Base-by-base conservation (phyloP, 345 rosid genomes). In the Hirschfeldia incana region DNA sequence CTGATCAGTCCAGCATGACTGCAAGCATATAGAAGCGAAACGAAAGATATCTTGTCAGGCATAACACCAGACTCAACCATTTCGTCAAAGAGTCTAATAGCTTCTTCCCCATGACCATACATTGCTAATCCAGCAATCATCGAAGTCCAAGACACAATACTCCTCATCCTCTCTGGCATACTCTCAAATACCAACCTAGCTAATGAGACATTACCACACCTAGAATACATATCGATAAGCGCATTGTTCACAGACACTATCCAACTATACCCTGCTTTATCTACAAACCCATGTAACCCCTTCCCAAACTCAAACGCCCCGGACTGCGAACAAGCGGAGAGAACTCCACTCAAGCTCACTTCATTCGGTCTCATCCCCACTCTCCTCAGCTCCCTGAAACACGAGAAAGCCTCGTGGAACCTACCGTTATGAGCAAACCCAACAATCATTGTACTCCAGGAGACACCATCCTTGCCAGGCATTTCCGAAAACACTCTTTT, bases 401-500 rank as follows among this genome's bases (percentile, higher is more conserved):
- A 81, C 53, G 60, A 76, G 74, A 87, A 85, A 65, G 86, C 85
- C 74, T 86, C 83, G 28, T 69, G 65, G 36, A 85, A 87, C 36
- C 65, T 72, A 27, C 86, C 93, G 69, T 67, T 84, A 60, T 84
- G 89, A 49, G 88, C 78, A 82, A 84, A 76, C 55, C 86, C 89
- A 72, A 75, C 85, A 80, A 89, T 84, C 85, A 87, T 79, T 15
- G 89, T 89, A 29, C 93, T 89, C 88, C 91, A 89, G 1, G 93
- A 89, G 17, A 89, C 87, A 74, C 74, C 87, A 81, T 89, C 89
- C 73, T 67, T 86, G 44, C 64, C 42, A 11, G 82, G 78, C 88
- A 87, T 89, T 42, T 81, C 88, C 65, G 36, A 49, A 28, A 89
- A 89, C 51, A 70, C 30, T 3, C 71, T 72, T 81, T 58, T 80